phyloP scores from a whole-genome alignment of 306 rosid genomes.

The Argentina anserina region DNA sequence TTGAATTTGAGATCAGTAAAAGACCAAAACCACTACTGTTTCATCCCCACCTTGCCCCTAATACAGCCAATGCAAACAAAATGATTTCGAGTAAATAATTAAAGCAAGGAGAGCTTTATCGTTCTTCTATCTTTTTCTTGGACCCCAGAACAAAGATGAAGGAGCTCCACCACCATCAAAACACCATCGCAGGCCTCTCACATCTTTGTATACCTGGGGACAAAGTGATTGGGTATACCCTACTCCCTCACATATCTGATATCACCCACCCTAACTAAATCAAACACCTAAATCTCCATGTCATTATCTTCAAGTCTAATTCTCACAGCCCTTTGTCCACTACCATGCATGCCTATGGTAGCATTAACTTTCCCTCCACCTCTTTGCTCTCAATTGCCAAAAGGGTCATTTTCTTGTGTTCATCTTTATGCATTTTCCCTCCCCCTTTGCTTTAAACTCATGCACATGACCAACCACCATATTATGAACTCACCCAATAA shows the following conservation, averaged over 20 bases:
- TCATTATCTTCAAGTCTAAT: conserved; percentile 28
- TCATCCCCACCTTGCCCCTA: conserved; percentile 1
- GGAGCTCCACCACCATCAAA: conserved; percentile 12
- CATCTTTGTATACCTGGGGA: conserved; percentile 15
- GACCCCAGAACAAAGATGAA: neutral
- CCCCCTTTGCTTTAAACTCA: conserved; percentile 19
- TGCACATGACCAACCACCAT: conserved; percentile 36
- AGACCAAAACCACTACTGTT: neutral
- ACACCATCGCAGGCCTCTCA: conserved; percentile 20
- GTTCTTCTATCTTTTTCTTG: neutral
- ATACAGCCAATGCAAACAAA: conserved; percentile 3
- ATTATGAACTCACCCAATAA: conserved; percentile 30
- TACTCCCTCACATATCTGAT: conserved; percentile 2
- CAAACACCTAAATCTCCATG: conserved; percentile 12
- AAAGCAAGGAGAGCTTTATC: conserved; percentile 2
- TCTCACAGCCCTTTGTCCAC: conserved; percentile 33
- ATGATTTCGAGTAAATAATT: conserved; percentile 15
- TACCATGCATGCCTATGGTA: conserved; percentile 5
- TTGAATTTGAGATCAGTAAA: neutral
- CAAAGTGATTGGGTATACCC: conserved; percentile 29
- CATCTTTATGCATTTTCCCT: conserved; percentile 19
- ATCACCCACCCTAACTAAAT: conserved; percentile 3
- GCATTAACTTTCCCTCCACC: conserved; percentile 12
- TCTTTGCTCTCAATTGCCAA: neutral
- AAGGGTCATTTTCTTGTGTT: neutral